Conservation (phyloP, 192 early-diverging fungal genomes). For the Coemansia sp. region DNA sequence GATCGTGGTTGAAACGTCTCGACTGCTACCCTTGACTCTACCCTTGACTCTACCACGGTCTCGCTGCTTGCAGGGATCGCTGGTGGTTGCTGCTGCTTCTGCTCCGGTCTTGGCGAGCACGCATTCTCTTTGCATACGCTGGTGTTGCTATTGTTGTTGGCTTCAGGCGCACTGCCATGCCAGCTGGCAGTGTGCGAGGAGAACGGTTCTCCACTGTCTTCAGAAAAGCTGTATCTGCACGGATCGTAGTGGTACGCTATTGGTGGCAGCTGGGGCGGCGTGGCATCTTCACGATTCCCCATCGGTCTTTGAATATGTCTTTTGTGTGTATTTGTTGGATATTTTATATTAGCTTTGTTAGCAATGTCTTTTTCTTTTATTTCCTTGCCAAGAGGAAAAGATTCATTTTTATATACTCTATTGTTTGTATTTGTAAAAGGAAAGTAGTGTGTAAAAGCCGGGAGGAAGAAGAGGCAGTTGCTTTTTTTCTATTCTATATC, state of each 20-base stretch:
- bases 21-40: no score
- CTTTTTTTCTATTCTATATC: no score
- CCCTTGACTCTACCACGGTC: neutral
- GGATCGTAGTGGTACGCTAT: neutral
- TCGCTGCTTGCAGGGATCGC: neutral
- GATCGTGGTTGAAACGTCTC: neutral
- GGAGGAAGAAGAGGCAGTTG: no score
- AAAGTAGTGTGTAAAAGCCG: no score
- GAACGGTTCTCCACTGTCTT: neutral
- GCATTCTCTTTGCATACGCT: neutral
- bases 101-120: neutral
- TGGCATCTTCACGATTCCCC: no score
- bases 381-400: no score
- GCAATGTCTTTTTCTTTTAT: no score
- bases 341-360: no score
- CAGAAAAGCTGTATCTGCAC: neutral
- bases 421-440: no score
- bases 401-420: no score
- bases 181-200: constrained; percentile 7
- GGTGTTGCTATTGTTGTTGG: neutral
- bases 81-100: neutral
- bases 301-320: no score
- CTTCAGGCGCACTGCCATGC: neutral
- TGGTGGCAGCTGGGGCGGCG: neutral
- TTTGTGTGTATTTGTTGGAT: no score